These are phyloP conservation scores for Spathaspora hagerdaliae DNA, from an alignment of 805 yeast species.

Conservation along the genomic window DNA sequence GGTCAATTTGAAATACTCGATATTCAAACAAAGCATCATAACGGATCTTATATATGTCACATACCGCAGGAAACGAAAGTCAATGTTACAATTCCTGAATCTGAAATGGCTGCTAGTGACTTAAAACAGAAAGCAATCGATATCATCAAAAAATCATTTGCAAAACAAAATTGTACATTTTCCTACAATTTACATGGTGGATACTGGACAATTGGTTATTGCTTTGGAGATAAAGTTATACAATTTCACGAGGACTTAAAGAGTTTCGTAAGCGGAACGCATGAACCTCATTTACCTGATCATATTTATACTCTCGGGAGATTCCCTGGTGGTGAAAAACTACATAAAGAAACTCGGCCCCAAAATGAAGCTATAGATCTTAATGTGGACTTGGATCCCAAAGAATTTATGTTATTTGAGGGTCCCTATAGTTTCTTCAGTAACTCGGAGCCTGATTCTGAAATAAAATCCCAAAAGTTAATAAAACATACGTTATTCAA, in stretches of 20 bases:
- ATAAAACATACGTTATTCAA: slow-evolving; percentile 32
- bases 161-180: slow-evolving; percentile 18
- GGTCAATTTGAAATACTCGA: slow-evolving; percentile 15
- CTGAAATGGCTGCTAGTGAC: slow-evolving; percentile 4
- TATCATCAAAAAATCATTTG: slow-evolving; percentile 13
- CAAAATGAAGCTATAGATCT: slow-evolving; percentile 19
- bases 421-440: slow-evolving; percentile 21
- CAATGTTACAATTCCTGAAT: not conserved
- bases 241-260: slow-evolving; percentile 43
- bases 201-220: slow-evolving; percentile 55
- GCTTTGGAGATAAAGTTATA: slow-evolving; percentile 44
- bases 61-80: slow-evolving; percentile 11
- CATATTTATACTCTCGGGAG: slow-evolving; percentile 34
- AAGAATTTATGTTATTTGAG: slow-evolving; percentile 25
- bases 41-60: slow-evolving; percentile 17
- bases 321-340: slow-evolving; percentile 21
- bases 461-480: slow-evolving; percentile 21
- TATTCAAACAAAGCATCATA: slow-evolving; percentile 4
- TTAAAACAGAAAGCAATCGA: slow-evolving; percentile 15
- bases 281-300: slow-evolving; percentile 28
- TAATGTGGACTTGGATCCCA: slow-evolving; percentile 11
- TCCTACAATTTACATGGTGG: slow-evolving; percentile 27
- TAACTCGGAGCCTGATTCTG: slow-evolving; percentile 10
- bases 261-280: slow-evolving; percentile 20
- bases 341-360: slow-evolving; percentile 9